A percentile compares a stretch with the other conserved stretches of the same genome.
These are phyloP conservation scores for Aspergillus aculeatus DNA, from an alignment of 2,329 filamentous ascomycete genomes.

Conservation along the genomic window DNA sequence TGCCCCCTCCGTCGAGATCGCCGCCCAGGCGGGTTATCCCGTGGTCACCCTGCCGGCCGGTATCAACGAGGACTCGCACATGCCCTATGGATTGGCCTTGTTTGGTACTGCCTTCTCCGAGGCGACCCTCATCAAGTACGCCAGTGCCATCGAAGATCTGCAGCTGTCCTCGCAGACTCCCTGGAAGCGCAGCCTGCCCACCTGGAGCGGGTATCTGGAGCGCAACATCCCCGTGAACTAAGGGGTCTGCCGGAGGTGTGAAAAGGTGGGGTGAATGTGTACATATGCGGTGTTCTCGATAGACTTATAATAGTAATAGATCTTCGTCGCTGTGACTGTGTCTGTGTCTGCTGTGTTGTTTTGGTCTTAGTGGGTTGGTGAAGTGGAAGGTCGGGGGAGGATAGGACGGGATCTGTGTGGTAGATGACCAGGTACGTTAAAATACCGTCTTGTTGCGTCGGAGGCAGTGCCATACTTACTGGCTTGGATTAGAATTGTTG, in stretches of 20 bases:
- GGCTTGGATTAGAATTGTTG: too few relatives aligned
- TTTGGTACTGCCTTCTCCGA: constrained; percentile 64
- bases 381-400: too few relatives aligned
- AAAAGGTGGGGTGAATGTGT: neutral
- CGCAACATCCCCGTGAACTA: constrained; percentile 34
- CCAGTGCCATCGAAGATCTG: constrained; percentile 63
- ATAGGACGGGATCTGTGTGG: too few relatives aligned
- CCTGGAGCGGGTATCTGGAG: constrained; percentile 54
- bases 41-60: constrained; percentile 68
- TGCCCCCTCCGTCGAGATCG: constrained; percentile 66
- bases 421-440: too few relatives aligned
- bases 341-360: too few relatives aligned
- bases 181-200: constrained; percentile 51
- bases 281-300: neutral
- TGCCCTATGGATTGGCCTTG: constrained; percentile 62
- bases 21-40: constrained; percentile 74
- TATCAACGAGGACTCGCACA: constrained; percentile 52
- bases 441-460: too few relatives aligned
- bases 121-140: constrained; percentile 57
- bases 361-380: too few relatives aligned
- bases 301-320: neutral
- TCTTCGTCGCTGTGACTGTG: neutral
- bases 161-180: constrained; percentile 45
- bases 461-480: too few relatives aligned
- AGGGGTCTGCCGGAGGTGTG: neutral